Evolutionary conservation across 179 eudicot species (phyloP), one percentile per base, ranked within the genome.

Genomic region (Heliamphora pulchella): DNA sequence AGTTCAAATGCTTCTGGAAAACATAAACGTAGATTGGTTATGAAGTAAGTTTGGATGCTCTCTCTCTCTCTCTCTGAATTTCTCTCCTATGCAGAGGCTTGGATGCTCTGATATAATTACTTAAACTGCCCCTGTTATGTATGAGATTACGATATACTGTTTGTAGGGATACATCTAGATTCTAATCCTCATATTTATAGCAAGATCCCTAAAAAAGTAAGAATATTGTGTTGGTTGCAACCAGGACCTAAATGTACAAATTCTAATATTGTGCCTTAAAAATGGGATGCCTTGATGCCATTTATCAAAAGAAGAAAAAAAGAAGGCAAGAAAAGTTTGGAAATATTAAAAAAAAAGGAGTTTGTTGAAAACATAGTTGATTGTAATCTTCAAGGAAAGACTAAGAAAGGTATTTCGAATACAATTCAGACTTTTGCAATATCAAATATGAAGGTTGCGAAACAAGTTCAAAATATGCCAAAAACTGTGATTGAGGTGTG

Each of bases 11-110:
- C 90, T 80, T 83, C 92, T 20, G 88, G 86, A 58, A 94, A 96
- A 82, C 91, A 91, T 51, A 96, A 92, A 87, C 89, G 89, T 80
- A 94, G 90, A 87, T 79, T 96, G 79, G 78, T 94, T 66, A 74
- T 84, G 87, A 92, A 92, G 99, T 96, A 92, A 67, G 65, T 8
- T 59, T 48, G 11, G 31, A 61, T 44, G 31, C 63, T 47, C 47
- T 74, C 69, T 53, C 46, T 31, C 54, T 10, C 10, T 66, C 2
- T 65, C 51, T 20, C 44, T 15, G 22, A 31, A 78, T 65, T 44
- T 78, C 80, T 78, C 17, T 66, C 31, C 18, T 78, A 66, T 66
- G 73, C 17, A 48, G 58, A 46, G 51, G 65, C 41, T 10, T 3
- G 61, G 43, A 15, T 74, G 51, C 46, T 44, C 54, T 2, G 46